Conservation (phyloP, 2,329 filamentous ascomycete species). For the Cercospora janseana region DNA sequence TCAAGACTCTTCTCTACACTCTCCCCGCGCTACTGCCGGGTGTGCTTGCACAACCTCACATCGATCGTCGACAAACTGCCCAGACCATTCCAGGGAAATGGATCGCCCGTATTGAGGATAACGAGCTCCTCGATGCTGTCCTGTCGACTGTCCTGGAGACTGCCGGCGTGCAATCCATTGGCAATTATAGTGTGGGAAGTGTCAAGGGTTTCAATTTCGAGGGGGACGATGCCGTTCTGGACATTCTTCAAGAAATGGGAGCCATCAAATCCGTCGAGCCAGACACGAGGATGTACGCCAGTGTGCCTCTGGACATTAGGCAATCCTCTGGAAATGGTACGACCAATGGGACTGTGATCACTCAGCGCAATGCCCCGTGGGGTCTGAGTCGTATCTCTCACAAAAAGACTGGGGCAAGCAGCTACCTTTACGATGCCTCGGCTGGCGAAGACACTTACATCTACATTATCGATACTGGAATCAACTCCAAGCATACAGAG, state of each 20-base stretch:
- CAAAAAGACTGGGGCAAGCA: slow-evolving; percentile 27
- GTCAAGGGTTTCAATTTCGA: slow-evolving; percentile 43
- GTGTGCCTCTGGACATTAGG: not conserved
- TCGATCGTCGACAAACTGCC: slow-evolving; percentile 20
- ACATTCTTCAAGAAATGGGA: slow-evolving; percentile 29
- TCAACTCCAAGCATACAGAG: slow-evolving; percentile 32
- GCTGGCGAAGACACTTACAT: slow-evolving; percentile 30
- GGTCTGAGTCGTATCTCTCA: slow-evolving; percentile 27
- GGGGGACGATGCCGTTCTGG: slow-evolving; percentile 37
- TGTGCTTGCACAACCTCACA: slow-evolving; percentile 17
- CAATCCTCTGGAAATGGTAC: slow-evolving; percentile 7
- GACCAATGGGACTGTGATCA: slow-evolving; percentile 11
- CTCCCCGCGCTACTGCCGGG: slow-evolving; percentile 14
- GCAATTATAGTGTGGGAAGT: slow-evolving; percentile 40
- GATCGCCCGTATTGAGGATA: slow-evolving; percentile 23
- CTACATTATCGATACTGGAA: slow-evolving; percentile 30
- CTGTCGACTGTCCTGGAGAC: slow-evolving; percentile 18
- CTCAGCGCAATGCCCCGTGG: slow-evolving; percentile 26
- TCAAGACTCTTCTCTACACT: slow-evolving; percentile 9
- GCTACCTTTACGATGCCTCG: slow-evolving; percentile 21
- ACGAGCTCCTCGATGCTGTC: slow-evolving; percentile 16
- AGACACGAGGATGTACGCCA: slow-evolving; percentile 36
- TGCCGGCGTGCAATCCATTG: slow-evolving; percentile 25
- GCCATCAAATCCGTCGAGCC: slow-evolving; percentile 44
- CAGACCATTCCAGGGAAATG: slow-evolving; percentile 23